A percentile compares a stretch with the other conserved stretches of the same genome.
phyloP scores from a whole-genome alignment of 2,329 filamentous ascomycete species.

The Metarhizium sp. region DNA sequence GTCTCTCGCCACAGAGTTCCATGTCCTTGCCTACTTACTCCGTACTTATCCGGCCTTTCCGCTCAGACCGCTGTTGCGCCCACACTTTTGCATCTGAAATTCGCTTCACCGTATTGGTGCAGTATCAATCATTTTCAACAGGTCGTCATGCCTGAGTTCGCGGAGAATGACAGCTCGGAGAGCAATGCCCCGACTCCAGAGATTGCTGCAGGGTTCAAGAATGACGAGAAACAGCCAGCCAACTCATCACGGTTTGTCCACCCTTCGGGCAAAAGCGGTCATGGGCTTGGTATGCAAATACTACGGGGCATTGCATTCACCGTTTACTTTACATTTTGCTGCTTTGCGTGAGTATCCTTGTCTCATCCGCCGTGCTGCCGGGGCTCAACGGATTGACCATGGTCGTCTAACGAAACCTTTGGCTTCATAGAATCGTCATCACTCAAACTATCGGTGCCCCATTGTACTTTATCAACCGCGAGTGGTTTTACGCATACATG shows the following conservation, averaged over 20 bases:
- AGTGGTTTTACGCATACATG: constrained; percentile 80
- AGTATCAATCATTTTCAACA: not conserved
- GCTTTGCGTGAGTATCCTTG: constrained; percentile 33
- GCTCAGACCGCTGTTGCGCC: not conserved
- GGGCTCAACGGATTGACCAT: not conserved
- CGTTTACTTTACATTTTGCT: constrained; percentile 42
- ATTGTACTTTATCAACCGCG: constrained; percentile 65
- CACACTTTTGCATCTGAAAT: not conserved
- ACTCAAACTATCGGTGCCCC: constrained; percentile 71
- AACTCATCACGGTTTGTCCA: constrained; percentile 24
- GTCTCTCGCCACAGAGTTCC: not conserved
- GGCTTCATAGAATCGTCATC: constrained; percentile 43
- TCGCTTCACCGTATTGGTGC: not conserved
- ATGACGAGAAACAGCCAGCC: constrained; percentile 10
- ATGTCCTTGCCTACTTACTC: not conserved
- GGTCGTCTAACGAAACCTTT: constrained; percentile 6
- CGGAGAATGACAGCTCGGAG: constrained; percentile 14
- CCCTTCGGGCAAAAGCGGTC: constrained; percentile 45
- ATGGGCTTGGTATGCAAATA: constrained; percentile 39
- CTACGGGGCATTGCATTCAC: constrained; percentile 42
- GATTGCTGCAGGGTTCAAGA: constrained; percentile 13
- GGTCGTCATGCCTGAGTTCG: constrained; percentile 16
- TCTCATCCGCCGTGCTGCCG: not conserved
- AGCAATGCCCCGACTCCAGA: constrained; percentile 20
- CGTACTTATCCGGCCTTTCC: not conserved